Evolutionary conservation across 495 filamentous ascomycete species (phyloP).

Genomic region (Aeminium ludgeri): DNA sequence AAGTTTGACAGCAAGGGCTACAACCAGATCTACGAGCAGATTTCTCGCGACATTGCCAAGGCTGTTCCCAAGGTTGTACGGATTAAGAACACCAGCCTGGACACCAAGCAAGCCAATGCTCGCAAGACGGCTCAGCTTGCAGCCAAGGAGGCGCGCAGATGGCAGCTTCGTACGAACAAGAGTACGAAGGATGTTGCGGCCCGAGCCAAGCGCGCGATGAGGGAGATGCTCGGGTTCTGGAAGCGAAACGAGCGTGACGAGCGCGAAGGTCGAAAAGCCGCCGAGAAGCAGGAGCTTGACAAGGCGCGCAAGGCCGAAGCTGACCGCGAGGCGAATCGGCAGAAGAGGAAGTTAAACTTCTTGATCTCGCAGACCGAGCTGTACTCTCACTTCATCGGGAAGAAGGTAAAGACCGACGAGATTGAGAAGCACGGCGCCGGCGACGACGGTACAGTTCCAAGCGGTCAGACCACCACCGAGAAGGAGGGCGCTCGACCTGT

Average conservation of each 20-base stretch:
- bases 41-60: constrained; percentile 91
- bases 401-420: constrained; percentile 94
- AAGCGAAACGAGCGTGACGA: constrained; percentile 97
- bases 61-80: constrained; percentile 83
- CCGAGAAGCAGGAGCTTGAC: constrained; percentile 91
- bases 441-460: constrained; percentile 39
- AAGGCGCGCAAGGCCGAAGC: constrained; percentile 92
- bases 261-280: constrained; percentile 78
- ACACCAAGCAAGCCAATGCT: constrained; percentile 74
- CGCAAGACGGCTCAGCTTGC: constrained; percentile 96
- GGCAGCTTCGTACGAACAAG: constrained; percentile 97
- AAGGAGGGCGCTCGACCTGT: constrained; percentile 33
- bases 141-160: constrained; percentile 90
- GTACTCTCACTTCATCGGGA: constrained; percentile 98
- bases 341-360: constrained; percentile 98
- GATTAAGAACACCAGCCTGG: constrained; percentile 63
- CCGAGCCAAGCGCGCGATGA: constrained; percentile 91
- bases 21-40: constrained; percentile 95
- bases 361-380: constrained; percentile 96
- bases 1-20: constrained; percentile 48
- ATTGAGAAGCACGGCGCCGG: constrained; percentile 78
- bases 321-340: constrained; percentile 87
- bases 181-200: constrained; percentile 95
- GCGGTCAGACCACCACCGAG: constrained; percentile 29
- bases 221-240: constrained; percentile 99